phyloP scores from a whole-genome alignment of 345 rosid genomes.

The Zanthoxylum bungeanum region DNA sequence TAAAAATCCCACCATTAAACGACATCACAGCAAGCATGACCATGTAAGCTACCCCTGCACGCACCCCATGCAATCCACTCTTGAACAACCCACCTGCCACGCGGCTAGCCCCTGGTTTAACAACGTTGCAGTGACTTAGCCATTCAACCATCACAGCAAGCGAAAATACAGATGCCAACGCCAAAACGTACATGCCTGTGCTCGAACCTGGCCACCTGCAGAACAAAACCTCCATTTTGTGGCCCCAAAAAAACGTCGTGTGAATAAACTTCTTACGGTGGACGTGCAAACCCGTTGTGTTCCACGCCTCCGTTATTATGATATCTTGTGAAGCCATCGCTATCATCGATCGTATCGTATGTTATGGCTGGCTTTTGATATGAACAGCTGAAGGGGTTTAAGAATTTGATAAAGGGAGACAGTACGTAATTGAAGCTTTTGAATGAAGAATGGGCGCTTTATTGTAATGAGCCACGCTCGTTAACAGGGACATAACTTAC shows the following conservation, averaged over 20 bases:
- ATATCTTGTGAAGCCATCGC: background rate
- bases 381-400: background rate
- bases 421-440: background rate
- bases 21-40: constrained; percentile 83
- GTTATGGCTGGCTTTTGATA: background rate
- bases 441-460: background rate
- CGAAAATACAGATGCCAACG: constrained; percentile 53
- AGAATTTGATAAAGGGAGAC: background rate
- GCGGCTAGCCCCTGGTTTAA: constrained; percentile 49
- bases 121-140: constrained; percentile 36
- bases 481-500: background rate
- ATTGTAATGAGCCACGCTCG: background rate
- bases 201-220: constrained; percentile 71
- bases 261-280: constrained; percentile 30
- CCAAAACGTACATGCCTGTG: constrained; percentile 62
- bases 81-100: constrained; percentile 49
- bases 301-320: constrained; percentile 16
- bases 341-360: background rate
- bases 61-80: constrained; percentile 49
- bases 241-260: constrained; percentile 68
- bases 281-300: constrained; percentile 17
- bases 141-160: constrained; percentile 61
- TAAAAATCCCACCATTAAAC: constrained; percentile 72
- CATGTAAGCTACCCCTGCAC: constrained; percentile 58
- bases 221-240: constrained; percentile 55